phyloP scores from a whole-genome alignment of 495 filamentous ascomycete species.

The Lentithecium fluviatile region DNA sequence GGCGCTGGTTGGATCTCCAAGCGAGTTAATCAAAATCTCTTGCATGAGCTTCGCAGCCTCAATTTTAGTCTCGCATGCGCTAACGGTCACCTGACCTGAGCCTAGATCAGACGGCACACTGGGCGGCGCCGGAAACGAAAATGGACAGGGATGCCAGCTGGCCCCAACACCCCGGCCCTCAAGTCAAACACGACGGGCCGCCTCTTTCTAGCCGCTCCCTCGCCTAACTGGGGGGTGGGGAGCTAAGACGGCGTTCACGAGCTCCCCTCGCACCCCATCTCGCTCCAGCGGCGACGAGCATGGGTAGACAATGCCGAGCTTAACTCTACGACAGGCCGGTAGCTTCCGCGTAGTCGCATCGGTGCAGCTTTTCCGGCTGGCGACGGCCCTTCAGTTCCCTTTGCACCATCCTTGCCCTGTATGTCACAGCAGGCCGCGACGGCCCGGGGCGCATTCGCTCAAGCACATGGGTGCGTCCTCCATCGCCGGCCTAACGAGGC shows the following conservation, averaged over 20 bases:
- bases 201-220: constrained; percentile 5
- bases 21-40: neutral
- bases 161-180: constrained; percentile 3
- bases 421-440: constrained; percentile 25
- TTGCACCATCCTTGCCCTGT: constrained; percentile 19
- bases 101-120: neutral
- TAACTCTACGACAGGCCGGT: no score
- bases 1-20: constrained; percentile 10
- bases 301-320: no score
- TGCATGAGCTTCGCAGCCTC: neutral
- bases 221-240: neutral
- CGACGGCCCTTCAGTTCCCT: neutral
- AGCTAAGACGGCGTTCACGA: no score
- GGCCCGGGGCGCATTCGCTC: constrained; percentile 23
- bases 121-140: neutral
- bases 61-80: constrained; percentile 10
- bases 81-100: neutral
- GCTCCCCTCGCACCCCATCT: no score
- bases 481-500: neutral
- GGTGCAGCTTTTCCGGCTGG: no score
- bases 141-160: neutral
- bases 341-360: no score
- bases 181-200: constrained; percentile 2
- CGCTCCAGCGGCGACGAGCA: no score
- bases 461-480: constrained; percentile 1